Conservation (phyloP, 257 asterid species). For the Solanum neorickii region DNA sequence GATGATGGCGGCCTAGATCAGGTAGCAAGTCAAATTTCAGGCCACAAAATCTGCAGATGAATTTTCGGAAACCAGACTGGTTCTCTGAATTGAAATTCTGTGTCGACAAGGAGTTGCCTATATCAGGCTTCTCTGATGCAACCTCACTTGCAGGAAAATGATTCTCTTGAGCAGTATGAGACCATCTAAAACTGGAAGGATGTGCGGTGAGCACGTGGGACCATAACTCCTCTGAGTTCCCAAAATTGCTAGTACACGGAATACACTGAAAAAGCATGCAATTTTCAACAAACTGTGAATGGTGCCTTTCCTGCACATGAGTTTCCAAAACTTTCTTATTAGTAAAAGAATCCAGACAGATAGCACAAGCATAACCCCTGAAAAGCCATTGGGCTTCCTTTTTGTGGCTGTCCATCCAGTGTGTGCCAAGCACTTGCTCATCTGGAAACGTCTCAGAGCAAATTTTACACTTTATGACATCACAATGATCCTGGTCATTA, state of each 20-base stretch:
- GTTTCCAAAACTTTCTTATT: conserved; percentile 81
- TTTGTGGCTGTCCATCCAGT: conserved; percentile 79
- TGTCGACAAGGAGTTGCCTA: conserved; percentile 12
- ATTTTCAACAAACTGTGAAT: conserved; percentile 75
- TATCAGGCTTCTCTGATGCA: conserved; percentile 23
- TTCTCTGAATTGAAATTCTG: conserved; percentile 26
- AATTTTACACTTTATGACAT: conserved; percentile 61
- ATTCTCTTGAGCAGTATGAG: conserved; percentile 27
- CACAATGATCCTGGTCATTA: conserved; percentile 24
- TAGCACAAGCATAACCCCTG: conserved; percentile 95
- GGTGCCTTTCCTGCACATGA: conserved; percentile 94
- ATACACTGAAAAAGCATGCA: conserved; percentile 97
- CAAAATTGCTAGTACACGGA: conserved; percentile 79
- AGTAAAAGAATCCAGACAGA: conserved; percentile 92
- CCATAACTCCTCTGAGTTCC: conserved; percentile 83
- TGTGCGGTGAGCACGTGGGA: conserved; percentile 71
- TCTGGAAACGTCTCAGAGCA: conserved; percentile 53
- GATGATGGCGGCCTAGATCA: conserved; percentile 99
- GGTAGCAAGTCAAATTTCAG: conserved; percentile 93
- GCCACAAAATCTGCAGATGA: conserved; percentile 84
- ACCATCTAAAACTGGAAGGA: conserved; percentile 41
- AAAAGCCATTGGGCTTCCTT: conserved; percentile 95
- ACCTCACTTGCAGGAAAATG: conserved; percentile 8
- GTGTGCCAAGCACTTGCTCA: conserved; percentile 65
- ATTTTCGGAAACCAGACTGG: conserved; percentile 48